phyloP scores from a whole-genome alignment of 768 basidiomycete species.

The Megacollybia marginata region DNA sequence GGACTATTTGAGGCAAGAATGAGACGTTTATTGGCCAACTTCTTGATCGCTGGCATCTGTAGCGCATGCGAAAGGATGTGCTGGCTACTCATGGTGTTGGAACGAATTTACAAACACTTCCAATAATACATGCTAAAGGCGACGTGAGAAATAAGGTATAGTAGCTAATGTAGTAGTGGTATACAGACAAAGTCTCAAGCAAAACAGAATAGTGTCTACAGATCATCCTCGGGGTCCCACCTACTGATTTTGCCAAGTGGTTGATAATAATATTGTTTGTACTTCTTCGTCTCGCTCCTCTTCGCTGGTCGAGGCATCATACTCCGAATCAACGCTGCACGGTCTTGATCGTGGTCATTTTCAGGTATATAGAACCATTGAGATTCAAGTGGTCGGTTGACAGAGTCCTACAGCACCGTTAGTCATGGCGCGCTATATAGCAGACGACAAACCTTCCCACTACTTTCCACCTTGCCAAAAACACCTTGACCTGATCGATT shows the following conservation, averaged over 20 bases:
- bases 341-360: conserved; percentile 59
- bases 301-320: conserved; percentile 75
- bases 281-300: conserved; percentile 72
- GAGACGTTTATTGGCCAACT: conserved; percentile 69
- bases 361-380: conserved; percentile 79
- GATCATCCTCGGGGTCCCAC: conserved; percentile 70
- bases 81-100: conserved; percentile 5
- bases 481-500: conserved; percentile 32
- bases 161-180: too few relatives aligned
- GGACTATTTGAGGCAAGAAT: conserved; percentile 85
- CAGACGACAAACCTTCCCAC: conserved; percentile 38
- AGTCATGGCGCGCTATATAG: conserved; percentile 1
- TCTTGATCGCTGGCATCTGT: conserved; percentile 50
- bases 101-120: neutral
- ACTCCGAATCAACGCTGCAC: conserved; percentile 57
- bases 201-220: conserved; percentile 15
- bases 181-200: too few relatives aligned
- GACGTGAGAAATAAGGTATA: too few relatives aligned
- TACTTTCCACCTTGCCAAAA: conserved; percentile 68
- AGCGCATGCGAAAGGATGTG: conserved; percentile 64
- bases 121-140: too few relatives aligned
- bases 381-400: conserved; percentile 42
- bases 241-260: conserved; percentile 65
- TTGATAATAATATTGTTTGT: conserved; percentile 79
- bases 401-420: conserved; percentile 28